A percentile compares a stretch with the other conserved stretches of the same genome.
These are phyloP conservation scores for Cyclostephanos invisitatus DNA, from an alignment of 108 stramenopile species.

Conservation along the genomic window DNA sequence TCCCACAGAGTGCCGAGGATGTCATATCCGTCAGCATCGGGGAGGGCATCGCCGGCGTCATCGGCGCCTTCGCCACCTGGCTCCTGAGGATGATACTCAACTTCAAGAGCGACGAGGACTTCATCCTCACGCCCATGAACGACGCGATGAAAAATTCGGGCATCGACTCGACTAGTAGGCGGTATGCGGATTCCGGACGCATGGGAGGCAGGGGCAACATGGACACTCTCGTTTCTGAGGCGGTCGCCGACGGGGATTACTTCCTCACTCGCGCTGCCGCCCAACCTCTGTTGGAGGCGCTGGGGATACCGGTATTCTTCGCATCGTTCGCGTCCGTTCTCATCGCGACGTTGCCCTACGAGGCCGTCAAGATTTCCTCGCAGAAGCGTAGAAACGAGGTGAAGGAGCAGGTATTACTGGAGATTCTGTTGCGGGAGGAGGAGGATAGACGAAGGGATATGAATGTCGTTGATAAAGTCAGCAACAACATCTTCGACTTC, in stretches of 20 bases:
- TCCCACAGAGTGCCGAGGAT: constrained; percentile 70
- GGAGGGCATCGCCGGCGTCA: constrained; percentile 70
- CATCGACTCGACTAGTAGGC: constrained; percentile 12
- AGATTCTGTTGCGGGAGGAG: constrained; percentile 54
- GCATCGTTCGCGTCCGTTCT: constrained; percentile 59
- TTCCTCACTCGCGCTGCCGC: constrained; percentile 69
- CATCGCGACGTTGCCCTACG: constrained; percentile 64
- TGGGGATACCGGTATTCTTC: constrained; percentile 62
- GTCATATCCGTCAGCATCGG: constrained; percentile 70
- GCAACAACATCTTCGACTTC: constrained; percentile 30
- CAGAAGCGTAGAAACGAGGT: constrained; percentile 42
- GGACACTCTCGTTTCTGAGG: constrained; percentile 44
- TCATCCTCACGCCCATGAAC: constrained; percentile 12
- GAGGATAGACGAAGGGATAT: constrained; percentile 15
- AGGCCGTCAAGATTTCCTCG: constrained; percentile 59
- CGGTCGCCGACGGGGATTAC: constrained; percentile 80
- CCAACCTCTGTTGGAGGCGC: constrained; percentile 55
- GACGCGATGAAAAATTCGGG: constrained; percentile 1
- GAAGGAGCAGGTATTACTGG: constrained; percentile 45
- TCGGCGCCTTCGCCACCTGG: constrained; percentile 54
- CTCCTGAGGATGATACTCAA: constrained; percentile 34
- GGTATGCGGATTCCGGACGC: background rate
- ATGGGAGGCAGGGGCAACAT: constrained; percentile 5
- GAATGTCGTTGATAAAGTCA: constrained; percentile 33
- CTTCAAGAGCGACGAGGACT: constrained; percentile 18